Base-by-base conservation (phyloP, 805 yeast species). In the Wickerhamiella shivajii region DNA sequence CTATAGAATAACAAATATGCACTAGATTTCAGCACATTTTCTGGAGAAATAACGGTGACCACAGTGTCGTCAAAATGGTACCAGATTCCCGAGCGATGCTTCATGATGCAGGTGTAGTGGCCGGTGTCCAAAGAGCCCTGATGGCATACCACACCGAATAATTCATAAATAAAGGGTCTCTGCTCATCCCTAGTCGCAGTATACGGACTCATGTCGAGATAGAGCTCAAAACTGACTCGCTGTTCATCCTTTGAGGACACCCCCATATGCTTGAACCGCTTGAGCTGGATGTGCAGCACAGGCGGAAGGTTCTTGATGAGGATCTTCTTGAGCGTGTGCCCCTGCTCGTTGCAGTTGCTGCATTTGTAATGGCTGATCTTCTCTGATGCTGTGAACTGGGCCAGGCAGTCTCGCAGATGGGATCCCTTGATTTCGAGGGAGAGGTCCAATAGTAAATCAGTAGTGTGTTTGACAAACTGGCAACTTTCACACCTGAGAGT, bases 51-150 rank as follows among this genome's bases (percentile, higher is more conserved):
- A 36, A 70, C 53, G 2, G 84, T 69, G 10, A 90, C 77, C 46
- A 74, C 71, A 12, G 90, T 73, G 57, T 90, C 99, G 50, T 90
- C 95, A 52, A 84, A 85, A 51, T 71, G 74, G 51, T 77, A 77
- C 99, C 99, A 90, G 46, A 38, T 31, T 13, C 46, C 45, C 13
- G 42, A 32, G 24, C 33, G 20, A 34, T 41, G 49, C 33, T 85
- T 87, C 40, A 80, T 68, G 46, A 75, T 65, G 12, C 90, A 76
- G 10, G 85, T 67, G 52, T 90, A 90, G 54, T 90, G 99, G 8
- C 99, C 99, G 2, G 96, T 90, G 51, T 83, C 83, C 5, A 87
- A 90, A 13, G 87, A 74, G 1, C 99, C 99, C 21, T 73, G 74
- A 53, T 90, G 98, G 46, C 83, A 73, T 7, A 90, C 77, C 20